Evolutionary conservation across 2,329 filamentous ascomycete genomes (phyloP), one percentile per base, ranked within the genome.

Genomic region (Cyanodermella asteris): DNA sequence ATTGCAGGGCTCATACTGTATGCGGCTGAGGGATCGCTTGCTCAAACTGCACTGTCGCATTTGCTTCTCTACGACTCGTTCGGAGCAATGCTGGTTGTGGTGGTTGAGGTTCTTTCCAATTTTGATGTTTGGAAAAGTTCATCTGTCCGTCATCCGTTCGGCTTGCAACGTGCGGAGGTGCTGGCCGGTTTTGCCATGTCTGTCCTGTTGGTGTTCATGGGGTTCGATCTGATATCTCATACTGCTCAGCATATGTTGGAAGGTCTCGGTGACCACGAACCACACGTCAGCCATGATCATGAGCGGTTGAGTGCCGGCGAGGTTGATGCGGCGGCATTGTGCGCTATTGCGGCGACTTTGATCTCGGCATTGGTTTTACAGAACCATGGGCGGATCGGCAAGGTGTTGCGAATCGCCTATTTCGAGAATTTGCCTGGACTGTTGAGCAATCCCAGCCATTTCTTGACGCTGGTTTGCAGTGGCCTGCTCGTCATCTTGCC

Each of bases 61-160:
- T 58, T 97, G 23, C 73, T 94, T 30, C 77, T 94, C 47, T 97
- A 93, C 46, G 87, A 97, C 45, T 84, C 87, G 6, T 67, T 91
- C 2, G 87, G 81, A 17, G 87, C 87, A 4, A 71, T 82, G 23
- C 66, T 94, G 5, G 94, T 84, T 45, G 81, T 91, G 4, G 71
- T 68, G 8, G 84, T 94, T 23, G 87, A 97, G 42, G 77, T 94
- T 2, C 65, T 93, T 23, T 72, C 77, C 25, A 97, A 97, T 46
- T 97, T 97, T 40, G 87, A 97, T 45, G 82, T 94, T 20, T 97
- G 87, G 87, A 78, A 80, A 35, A 67, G 84, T 23, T 84, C 77
- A 37, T 90, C 73, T 36, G 75, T 97, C 38, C 72, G 82, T 13
- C 81, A 97, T 49, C 87, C 87, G 0, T 97, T 97, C 43, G 82